Percentiles rank a stretch among this genome's conserved stretches.
Conservation (phyloP, 352 stramenopile species). For the Discostella stelligera region DNA sequence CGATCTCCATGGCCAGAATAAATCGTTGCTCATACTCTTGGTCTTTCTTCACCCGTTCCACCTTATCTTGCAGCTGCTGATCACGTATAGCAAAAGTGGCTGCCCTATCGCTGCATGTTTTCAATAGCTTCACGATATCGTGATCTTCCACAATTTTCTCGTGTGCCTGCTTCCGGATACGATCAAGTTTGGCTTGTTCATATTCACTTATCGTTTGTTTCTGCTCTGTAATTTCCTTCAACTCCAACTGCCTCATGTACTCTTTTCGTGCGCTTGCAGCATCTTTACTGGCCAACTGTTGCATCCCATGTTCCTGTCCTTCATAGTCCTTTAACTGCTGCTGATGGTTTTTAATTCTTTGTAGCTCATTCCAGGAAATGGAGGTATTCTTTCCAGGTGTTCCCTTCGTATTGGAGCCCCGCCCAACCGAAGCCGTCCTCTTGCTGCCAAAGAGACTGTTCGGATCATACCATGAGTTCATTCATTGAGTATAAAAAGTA, state of each 20-base stretch:
- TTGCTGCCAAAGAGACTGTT: conserved; percentile 45
- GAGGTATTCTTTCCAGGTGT: conserved; percentile 27
- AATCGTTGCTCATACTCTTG: conserved; percentile 91
- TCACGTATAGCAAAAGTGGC: conserved; percentile 93
- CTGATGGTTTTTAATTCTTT: conserved; percentile 43
- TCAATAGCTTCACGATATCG: conserved; percentile 93
- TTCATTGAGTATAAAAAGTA: background rate
- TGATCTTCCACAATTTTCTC: conserved; percentile 78
- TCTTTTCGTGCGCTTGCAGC: conserved; percentile 52
- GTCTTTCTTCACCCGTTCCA: conserved; percentile 64
- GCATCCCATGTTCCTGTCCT: conserved; percentile 1
- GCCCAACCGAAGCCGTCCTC: conserved; percentile 8
- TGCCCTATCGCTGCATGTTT: conserved; percentile 88
- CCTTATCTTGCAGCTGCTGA: conserved; percentile 84
- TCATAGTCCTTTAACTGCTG: conserved; percentile 16
- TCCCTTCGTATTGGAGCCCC: conserved; percentile 12
- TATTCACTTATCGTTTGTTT: conserved; percentile 49
- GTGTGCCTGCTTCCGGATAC: conserved; percentile 75
- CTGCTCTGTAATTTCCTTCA: conserved; percentile 65
- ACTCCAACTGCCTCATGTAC: conserved; percentile 64
- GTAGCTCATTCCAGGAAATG: conserved; percentile 44
- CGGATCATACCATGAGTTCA: background rate
- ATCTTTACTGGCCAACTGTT: conserved; percentile 21
- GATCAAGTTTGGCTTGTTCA: conserved; percentile 57
- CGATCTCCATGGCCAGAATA: conserved; percentile 93